Conservation (phyloP, 768 basidiomycete species). For the Kondoa malvinella region DNA sequence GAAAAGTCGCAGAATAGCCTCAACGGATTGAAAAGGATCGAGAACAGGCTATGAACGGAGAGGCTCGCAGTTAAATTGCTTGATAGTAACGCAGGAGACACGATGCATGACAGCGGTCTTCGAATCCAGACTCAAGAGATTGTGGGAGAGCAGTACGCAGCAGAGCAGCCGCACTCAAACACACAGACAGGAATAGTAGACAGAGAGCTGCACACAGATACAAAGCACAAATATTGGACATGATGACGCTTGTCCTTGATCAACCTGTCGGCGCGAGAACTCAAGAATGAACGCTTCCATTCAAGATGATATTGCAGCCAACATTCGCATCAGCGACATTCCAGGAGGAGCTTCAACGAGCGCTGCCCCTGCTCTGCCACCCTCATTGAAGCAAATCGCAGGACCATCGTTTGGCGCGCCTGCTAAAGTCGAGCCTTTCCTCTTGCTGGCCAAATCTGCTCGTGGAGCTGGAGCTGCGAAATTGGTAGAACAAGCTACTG, state of each 20-base stretch:
- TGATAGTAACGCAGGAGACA: no score
- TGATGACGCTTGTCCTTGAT: neutral
- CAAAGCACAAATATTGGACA: neutral
- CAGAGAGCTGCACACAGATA: neutral
- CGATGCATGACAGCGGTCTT: no score
- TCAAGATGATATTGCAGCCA: neutral
- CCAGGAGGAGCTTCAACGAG: neutral
- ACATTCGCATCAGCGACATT: constrained; percentile 3
- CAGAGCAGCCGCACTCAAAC: no score
- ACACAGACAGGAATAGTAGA: no score
- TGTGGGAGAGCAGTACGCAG: no score
- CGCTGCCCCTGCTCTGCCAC: neutral
- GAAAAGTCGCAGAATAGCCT: no score
- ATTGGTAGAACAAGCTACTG: constrained; percentile 59
- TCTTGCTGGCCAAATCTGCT: constrained; percentile 77
- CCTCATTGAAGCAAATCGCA: neutral
- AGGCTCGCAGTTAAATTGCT: no score
- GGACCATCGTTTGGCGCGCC: constrained; percentile 19
- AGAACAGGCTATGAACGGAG: no score
- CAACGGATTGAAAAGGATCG: no score
- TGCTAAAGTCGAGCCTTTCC: constrained; percentile 43
- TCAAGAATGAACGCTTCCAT: neutral
- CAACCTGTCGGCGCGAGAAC: no score
- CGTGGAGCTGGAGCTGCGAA: constrained; percentile 88
- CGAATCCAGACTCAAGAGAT: no score